Base-by-base conservation (phyloP, 2,329 filamentous ascomycete genomes). In the Phoma herbarum region DNA sequence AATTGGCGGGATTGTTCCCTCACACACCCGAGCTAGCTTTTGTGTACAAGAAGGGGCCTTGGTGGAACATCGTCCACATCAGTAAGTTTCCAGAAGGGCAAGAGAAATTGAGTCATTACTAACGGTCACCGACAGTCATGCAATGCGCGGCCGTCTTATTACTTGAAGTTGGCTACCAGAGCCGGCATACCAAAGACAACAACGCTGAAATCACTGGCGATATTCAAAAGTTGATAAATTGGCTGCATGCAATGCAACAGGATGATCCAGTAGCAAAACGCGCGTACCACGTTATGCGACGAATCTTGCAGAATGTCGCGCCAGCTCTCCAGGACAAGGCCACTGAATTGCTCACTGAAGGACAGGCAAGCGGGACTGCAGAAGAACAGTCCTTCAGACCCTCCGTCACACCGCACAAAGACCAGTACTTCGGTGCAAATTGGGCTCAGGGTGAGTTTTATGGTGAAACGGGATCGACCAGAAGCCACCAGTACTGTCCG, bases 1-100 rank as follows among this genome's bases (percentile, higher is more conserved):
- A 60, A 7, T 61, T 80, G 57, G 44, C 73, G 2, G 64, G 65
- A 4, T 37, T 79, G 9, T 67, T 80, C 6, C 78, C 77, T 4
- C 64, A 71, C 8, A 16, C 65, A 25, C 62, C 70, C 4, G 67
- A 73, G 45, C 48, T 67, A 0, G 43, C 71, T 0, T 69, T 67
- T 9, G 56, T 72, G 2, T 78, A 78, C 52, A 45, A 59, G 18
- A 67, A 64, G 8, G 70, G 65, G 5, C 78, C 78, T 4, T 80
- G 78, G 78, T 80, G 77, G 77, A 75, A 69, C n/a, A 50, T 77
- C 1, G 59, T 79, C 14, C 77, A 79, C 52, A 69, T 74, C 12
- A 61, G 68, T 71, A 56, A 59, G 66, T 63, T 14, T 44, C 10
- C 1, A n/a, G n/a, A n/a, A n/a, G n/a, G n/a, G n/a, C n/a, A n/a